Base-by-base conservation (phyloP, 2,329 filamentous ascomycete species). In the Ophiostoma perfectum region DNA sequence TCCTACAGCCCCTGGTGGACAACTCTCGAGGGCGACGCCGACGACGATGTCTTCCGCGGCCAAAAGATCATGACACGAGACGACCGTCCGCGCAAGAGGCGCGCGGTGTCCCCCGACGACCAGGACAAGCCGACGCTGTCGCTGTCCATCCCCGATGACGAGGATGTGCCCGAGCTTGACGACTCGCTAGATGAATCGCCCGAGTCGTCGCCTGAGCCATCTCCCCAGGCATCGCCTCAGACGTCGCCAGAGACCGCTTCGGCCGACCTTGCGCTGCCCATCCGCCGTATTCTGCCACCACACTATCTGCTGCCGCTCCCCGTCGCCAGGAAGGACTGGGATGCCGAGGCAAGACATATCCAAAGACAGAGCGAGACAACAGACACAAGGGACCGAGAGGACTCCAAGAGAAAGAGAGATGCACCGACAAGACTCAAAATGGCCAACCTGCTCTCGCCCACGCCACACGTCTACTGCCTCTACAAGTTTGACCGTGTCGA, bases 401-500 rank as follows among this genome's bases (percentile, higher is more conserved):
- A 27, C 27, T 27, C 27, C 12, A 52, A 63, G 16, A 5, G 60
- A 11, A 63, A 63, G 60, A 41, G 60, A 3, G 16, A 63, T 3
- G 55, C 55, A 5, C 55, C 55, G 14, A 8, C 27, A 11, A 4
- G 6, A 9, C 39, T 41, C 6, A 14, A 38, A n/a, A 14, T 64
- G 63, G 42, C 63, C 41, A 45, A 44, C 41, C 42, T 64, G 9
- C n/a, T n/a, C n/a, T 64, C 66, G 45, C 66, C 60, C 16, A 42
- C 66, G 11, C 39, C 65, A 14, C 49, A 65, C 6, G 18, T 67
- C 16, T 70, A 68, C 36, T 65, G 69, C 7, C 60, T 69, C 9
- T 71, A 71, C 70, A 71, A 71, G 62, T 70, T 68, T n/a, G 70
- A 71, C 69, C 70, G 70, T 0, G 67, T 71, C 8, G 70, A 71